These are phyloP conservation scores for Phialemoniopsis sp. DNA, from an alignment of 2,329 filamentous ascomycete species.

Conservation along the genomic window DNA sequence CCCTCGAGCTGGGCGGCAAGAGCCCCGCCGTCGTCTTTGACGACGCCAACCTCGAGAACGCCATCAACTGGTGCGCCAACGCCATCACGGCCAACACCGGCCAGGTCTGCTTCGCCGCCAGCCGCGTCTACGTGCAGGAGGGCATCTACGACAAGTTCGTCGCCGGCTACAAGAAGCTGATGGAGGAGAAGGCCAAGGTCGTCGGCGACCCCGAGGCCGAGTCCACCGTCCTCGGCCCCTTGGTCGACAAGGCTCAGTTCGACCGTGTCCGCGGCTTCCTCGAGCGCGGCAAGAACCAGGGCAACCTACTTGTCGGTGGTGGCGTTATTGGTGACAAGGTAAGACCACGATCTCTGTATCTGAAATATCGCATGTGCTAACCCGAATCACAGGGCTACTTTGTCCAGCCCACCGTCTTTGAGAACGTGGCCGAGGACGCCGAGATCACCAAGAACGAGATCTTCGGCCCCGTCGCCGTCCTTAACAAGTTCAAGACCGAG, in stretches of 20 bases:
- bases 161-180: constrained; percentile 51
- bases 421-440: constrained; percentile 31
- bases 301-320: constrained; percentile 30
- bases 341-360: too few species aligned
- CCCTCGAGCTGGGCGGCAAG: constrained; percentile 68
- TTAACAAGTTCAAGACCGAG: constrained; percentile 52
- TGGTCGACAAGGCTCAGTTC: constrained; percentile 44
- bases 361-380: too few species aligned
- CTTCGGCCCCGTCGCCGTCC: constrained; percentile 52
- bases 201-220: constrained; percentile 58
- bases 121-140: constrained; percentile 63
- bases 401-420: constrained; percentile 42
- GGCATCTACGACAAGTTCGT: constrained; percentile 58
- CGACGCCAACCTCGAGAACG: constrained; percentile 58
- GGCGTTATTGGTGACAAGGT: constrained; percentile 30
- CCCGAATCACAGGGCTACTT: constrained; percentile 33
- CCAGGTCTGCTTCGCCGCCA: constrained; percentile 72
- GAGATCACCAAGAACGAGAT: constrained; percentile 50
- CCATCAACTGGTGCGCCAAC: constrained; percentile 35
- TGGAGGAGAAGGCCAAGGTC: constrained; percentile 49
- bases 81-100: constrained; percentile 65
- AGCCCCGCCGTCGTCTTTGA: constrained; percentile 60
- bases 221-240: constrained; percentile 54
- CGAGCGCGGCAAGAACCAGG: constrained; percentile 32
- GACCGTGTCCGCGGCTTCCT: constrained; percentile 39